Evolutionary conservation across 202 grass and related monocot genomes (phyloP).

Genomic region (Eragrostis tef): DNA sequence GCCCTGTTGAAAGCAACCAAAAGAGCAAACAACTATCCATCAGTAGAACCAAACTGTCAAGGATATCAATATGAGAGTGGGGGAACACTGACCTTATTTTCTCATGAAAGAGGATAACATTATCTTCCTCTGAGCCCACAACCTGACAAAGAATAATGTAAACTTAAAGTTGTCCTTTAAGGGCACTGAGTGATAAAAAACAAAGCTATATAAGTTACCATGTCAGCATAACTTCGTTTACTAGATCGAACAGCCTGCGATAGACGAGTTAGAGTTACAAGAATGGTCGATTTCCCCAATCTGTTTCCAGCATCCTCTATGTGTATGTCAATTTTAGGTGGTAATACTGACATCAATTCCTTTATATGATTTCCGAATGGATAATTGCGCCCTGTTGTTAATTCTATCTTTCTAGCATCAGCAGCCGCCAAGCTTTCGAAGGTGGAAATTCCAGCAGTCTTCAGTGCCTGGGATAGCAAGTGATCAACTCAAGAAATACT

Average conservation of each 20-base stretch:
- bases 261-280: slow-evolving; percentile 67
- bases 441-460: slow-evolving; percentile 69
- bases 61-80: slow-evolving; percentile 6
- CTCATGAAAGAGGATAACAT: slow-evolving; percentile 83
- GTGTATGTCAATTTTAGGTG: slow-evolving; percentile 76
- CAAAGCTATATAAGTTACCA: slow-evolving; percentile 52
- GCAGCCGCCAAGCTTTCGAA: slow-evolving; percentile 75
- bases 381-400: slow-evolving; percentile 75
- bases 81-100: slow-evolving; percentile 70
- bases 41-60: slow-evolving; percentile 34
- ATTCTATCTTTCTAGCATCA: slow-evolving; percentile 95
- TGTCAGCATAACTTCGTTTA: slow-evolving; percentile 73
- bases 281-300: slow-evolving; percentile 66
- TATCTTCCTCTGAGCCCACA: slow-evolving; percentile 92
- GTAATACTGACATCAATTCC: slow-evolving; percentile 72
- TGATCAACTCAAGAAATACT: slow-evolving; percentile 36
- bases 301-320: slow-evolving; percentile 70
- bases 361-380: slow-evolving; percentile 92
- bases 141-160: slow-evolving; percentile 56
- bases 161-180: slow-evolving; percentile 1
- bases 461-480: slow-evolving; percentile 67
- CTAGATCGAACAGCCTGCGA: slow-evolving; percentile 57
- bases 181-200: slow-evolving; percentile 39
- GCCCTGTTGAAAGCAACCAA: slow-evolving; percentile 49
- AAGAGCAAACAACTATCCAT: slow-evolving; percentile 47